Base-by-base conservation (phyloP, 257 asterid species). In the Scutellaria barbata region DNA sequence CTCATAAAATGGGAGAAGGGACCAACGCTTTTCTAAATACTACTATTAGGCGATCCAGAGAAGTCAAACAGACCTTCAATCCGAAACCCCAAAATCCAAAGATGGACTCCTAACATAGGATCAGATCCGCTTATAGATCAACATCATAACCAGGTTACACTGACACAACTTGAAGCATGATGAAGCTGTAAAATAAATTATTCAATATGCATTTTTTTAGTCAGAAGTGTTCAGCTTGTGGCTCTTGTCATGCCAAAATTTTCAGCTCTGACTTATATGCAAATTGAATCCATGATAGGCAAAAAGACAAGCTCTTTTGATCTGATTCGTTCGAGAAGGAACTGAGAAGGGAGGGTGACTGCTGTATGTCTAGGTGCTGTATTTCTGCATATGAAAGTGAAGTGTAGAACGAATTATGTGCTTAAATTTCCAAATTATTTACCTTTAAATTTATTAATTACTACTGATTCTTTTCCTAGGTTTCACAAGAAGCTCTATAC, bases 21-120 rank as follows among this genome's bases (percentile, higher is more conserved):
- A 10, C 35, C 4, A 30, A 30, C 2, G 35, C 35, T 30, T 30
- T 30, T 8, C 12, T 43, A 0, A 43, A 7, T 7, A 43, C 13
- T 43, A 3, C 48, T 43, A 30, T 43, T 43, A 55, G 37, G 50
- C 41, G 52, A 58, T 47, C 69, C 70, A 74, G 41, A 16, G 35
- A 53, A 30, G 55, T n/a, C 53, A 25, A 22, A 22, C 40, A 40
- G 7, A 11, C 63, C 33, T 17, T 41, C 56, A 43, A n/a, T 9
- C 43, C 16, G 13, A 62, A 56, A 56, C 10, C 53, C 51, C 53
- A 12, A 22, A 22, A 22, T n/a, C 46, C 52, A 60, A 37, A 20
- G 22, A 33, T 62, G 40, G 42, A 62, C 52, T 40, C 46, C 53
- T 57, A 40, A 46, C 20, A 58, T 11, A 39, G 68, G 42, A 60